A percentile compares a stretch with the other conserved stretches of the same genome.
phyloP scores from a whole-genome alignment of 805 yeast species.

The Dipodascus albidus region DNA sequence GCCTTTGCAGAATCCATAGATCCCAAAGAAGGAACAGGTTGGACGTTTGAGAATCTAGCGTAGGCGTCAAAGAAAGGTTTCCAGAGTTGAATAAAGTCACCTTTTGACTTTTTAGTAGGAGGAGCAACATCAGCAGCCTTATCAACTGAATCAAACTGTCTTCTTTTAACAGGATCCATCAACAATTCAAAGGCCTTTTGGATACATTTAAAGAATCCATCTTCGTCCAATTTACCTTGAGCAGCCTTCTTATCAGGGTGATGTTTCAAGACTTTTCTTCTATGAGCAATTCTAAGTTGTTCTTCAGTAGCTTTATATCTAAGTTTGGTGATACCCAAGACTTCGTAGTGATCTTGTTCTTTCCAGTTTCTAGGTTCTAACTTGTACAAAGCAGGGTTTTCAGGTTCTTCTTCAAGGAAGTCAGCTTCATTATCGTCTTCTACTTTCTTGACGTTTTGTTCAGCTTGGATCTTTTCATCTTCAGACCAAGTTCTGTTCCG shows the following conservation, averaged over 20 bases:
- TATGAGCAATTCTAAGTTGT: slow-evolving; percentile 92
- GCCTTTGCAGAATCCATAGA: slow-evolving; percentile 52
- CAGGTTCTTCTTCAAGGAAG: slow-evolving; percentile 49
- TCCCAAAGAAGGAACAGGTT: slow-evolving; percentile 83
- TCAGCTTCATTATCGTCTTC: slow-evolving; percentile 44
- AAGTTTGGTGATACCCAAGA: slow-evolving; percentile 82
- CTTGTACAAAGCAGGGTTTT: slow-evolving; percentile 65
- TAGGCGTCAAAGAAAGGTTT: slow-evolving; percentile 84
- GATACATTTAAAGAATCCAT: slow-evolving; percentile 94
- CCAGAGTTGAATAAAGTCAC: slow-evolving; percentile 88
- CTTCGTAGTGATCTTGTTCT: slow-evolving; percentile 90
- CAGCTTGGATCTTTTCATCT: slow-evolving; percentile 88
- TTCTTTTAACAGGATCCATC: slow-evolving; percentile 76
- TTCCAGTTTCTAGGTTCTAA: slow-evolving; percentile 99
- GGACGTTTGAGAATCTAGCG: slow-evolving; percentile 82
- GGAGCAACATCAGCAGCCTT: slow-evolving; percentile 74
- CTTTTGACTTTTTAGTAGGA: slow-evolving; percentile 47
- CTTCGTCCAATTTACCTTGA: slow-evolving; percentile 68
- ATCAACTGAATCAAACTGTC: slow-evolving; percentile 93
- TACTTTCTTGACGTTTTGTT: slow-evolving; percentile 60
- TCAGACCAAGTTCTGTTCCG: slow-evolving; percentile 99
- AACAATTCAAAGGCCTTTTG: slow-evolving; percentile 92
- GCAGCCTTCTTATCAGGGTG: slow-evolving; percentile 98
- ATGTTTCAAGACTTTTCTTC: slow-evolving; percentile 91
- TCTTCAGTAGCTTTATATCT: slow-evolving; percentile 87